These are phyloP conservation scores for Rhizopogon salebrosus DNA, from an alignment of 768 basidiomycete genomes.

Conservation along the genomic window DNA sequence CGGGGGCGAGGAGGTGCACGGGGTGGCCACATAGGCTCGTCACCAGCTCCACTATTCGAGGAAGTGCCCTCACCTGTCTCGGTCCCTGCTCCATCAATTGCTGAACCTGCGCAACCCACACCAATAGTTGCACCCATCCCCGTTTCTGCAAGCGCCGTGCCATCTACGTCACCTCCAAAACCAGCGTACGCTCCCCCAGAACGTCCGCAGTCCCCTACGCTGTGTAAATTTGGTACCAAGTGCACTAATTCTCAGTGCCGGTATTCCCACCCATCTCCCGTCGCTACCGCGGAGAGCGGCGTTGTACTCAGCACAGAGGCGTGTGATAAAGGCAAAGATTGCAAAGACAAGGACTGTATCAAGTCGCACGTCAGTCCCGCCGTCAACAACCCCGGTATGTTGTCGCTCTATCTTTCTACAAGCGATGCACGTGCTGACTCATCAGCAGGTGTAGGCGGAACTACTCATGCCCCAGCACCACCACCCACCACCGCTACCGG, in stretches of 20 bases:
- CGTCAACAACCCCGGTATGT: slow-evolving; percentile 55
- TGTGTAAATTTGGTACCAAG: slow-evolving; percentile 91
- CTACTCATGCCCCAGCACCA: slow-evolving; percentile 32
- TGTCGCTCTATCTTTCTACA: slow-evolving; percentile 1
- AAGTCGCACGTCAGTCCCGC: slow-evolving; percentile 91
- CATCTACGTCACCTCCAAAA: slow-evolving; percentile 4
- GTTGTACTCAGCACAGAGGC: slow-evolving; percentile 92
- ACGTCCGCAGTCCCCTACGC: slow-evolving; percentile 78
- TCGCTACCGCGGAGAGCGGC: slow-evolving; percentile 91
- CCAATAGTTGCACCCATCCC: slow-evolving; percentile 23
- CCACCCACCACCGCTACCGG: slow-evolving; percentile 24
- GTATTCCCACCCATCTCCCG: slow-evolving; percentile 95
- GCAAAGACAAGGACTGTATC: slow-evolving; percentile 91
- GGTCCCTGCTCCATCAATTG: slow-evolving; percentile 9
- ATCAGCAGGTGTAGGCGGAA: slow-evolving; percentile 20
- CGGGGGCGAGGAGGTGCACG: slow-evolving; percentile 43
- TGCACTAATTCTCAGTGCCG: slow-evolving; percentile 88
- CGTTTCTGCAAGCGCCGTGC: slow-evolving; percentile 17
- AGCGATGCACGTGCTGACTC: slow-evolving; percentile 10
- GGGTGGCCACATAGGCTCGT: slow-evolving; percentile 33
- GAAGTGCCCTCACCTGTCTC: neutral
- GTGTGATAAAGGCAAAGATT: slow-evolving; percentile 84
- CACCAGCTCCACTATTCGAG: slow-evolving; percentile 16
- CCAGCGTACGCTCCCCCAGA: slow-evolving; percentile 58
- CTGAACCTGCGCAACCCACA: slow-evolving; percentile 10